phyloP scores from a whole-genome alignment of 768 basidiomycete genomes.

The Coprinellus aureogranulatus region DNA sequence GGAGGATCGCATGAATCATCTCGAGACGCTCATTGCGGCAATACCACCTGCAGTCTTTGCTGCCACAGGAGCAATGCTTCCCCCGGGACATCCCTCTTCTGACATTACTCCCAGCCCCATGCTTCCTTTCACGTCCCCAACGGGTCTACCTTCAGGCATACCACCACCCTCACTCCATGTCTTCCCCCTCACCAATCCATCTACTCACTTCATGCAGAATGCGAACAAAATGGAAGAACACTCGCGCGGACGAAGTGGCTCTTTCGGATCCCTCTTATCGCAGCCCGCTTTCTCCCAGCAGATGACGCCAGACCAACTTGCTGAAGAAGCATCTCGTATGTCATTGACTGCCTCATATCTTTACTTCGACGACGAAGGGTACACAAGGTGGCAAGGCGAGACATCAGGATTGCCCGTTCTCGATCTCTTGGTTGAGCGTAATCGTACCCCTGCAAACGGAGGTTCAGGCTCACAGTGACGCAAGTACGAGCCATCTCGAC shows the following conservation, averaged over 20 bases:
- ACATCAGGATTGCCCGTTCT: constrained; percentile 89
- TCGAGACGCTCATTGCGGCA: constrained; percentile 80
- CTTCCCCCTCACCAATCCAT: constrained; percentile 79
- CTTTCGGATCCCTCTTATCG: constrained; percentile 41
- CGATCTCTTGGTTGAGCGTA: constrained; percentile 76
- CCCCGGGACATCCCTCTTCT: constrained; percentile 26
- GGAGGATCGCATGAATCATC: constrained; percentile 86
- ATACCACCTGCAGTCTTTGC: constrained; percentile 81
- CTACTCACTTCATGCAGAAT: constrained; percentile 63
- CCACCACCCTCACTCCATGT: constrained; percentile 78
- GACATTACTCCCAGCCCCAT: constrained; percentile 31
- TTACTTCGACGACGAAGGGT: constrained; percentile 85
- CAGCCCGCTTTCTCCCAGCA: constrained; percentile 26
- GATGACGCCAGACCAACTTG: constrained; percentile 41
- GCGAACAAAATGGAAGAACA: constrained; percentile 34
- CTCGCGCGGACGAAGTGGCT: constrained; percentile 43
- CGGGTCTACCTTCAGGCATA: constrained; percentile 49
- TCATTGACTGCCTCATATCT: constrained; percentile 76
- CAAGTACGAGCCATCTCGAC: constrained; percentile 39
- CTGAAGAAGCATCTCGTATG: constrained; percentile 60
- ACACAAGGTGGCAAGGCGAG: constrained; percentile 88
- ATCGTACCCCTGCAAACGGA: constrained; percentile 38
- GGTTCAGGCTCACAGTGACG: constrained; percentile 21
- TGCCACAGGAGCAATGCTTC: constrained; percentile 44
- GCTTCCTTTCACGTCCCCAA: constrained; percentile 42